Evolutionary conservation across 2,329 filamentous ascomycete species (phyloP).

Genomic region (Xylariaceae sp.): DNA sequence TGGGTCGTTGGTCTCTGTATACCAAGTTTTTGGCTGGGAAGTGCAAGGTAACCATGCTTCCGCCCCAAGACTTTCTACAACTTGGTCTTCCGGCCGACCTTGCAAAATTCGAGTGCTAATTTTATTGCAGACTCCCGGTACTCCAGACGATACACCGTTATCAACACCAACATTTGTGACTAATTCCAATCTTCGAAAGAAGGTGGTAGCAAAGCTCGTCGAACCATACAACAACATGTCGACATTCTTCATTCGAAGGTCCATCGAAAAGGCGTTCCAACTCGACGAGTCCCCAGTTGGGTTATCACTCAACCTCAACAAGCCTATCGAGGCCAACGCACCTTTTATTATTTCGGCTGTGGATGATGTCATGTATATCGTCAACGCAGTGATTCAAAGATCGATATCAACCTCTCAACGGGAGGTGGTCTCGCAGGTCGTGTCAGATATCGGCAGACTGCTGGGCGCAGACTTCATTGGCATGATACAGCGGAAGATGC

Average conservation of each 20-base stretch:
- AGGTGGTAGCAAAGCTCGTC: slow-evolving; percentile 68
- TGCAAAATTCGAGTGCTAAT: too few species aligned
- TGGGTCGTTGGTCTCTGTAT: slow-evolving; percentile 89
- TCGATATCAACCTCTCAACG: slow-evolving; percentile 81
- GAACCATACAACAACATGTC: slow-evolving; percentile 87
- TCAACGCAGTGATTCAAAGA: slow-evolving; percentile 84
- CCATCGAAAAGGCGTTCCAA: slow-evolving; percentile 96
- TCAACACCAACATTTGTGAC: slow-evolving; percentile 67
- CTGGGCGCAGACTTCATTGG: slow-evolving; percentile 86
- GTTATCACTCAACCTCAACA: slow-evolving; percentile 69
- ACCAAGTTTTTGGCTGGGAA: slow-evolving; percentile 83
- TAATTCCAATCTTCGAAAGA: slow-evolving; percentile 74
- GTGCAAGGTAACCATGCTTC: slow-evolving; percentile 61
- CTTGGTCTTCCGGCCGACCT: too few species aligned
- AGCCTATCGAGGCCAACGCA: slow-evolving; percentile 66
- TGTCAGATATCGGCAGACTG: slow-evolving; percentile 74
- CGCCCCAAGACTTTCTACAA: too few species aligned
- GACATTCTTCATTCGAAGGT: slow-evolving; percentile 92
- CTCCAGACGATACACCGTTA: slow-evolving; percentile 51
- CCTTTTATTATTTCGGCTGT: slow-evolving; percentile 94
- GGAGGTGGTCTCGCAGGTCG: slow-evolving; percentile 68
- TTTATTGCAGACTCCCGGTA: slow-evolving; percentile 42
- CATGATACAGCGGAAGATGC: slow-evolving; percentile 97
- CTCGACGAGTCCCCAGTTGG: slow-evolving; percentile 82
- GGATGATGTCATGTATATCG: slow-evolving; percentile 99